Percentiles rank a stretch among this genome's conserved stretches.
Evolutionary conservation across 2,329 filamentous ascomycete species (phyloP).

Genomic region (Ceratocystis cubensis): DNA sequence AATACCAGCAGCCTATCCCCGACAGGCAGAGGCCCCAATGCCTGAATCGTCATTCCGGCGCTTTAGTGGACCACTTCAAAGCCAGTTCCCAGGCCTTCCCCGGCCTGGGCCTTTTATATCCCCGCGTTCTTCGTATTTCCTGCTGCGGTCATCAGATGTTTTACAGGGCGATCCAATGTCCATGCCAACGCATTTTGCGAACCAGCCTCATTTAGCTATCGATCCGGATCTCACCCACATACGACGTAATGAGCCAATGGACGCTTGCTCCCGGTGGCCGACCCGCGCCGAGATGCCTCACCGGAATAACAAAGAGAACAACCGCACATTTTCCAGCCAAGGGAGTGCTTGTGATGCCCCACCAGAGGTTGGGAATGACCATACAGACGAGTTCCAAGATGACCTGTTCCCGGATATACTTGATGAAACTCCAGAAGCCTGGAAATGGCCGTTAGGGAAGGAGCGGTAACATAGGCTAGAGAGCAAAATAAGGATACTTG

Average conservation of each 20-base stretch:
- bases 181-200: neutral
- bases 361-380: neutral
- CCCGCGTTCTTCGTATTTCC: neutral
- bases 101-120: neutral
- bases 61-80: neutral
- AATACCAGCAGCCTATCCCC: neutral
- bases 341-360: neutral
- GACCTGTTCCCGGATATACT: neutral
- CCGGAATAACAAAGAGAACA: neutral
- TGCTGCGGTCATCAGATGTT: neutral
- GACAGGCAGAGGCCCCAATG: neutral
- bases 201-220: neutral
- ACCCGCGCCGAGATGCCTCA: neutral
- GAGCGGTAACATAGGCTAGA: neutral
- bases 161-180: neutral
- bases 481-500: neutral
- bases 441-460: neutral
- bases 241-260: neutral
- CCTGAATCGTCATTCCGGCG: neutral
- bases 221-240: neutral
- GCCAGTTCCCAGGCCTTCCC: neutral
- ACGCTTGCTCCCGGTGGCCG: neutral
- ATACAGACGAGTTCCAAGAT: neutral
- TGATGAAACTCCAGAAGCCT: neutral
- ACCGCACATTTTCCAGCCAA: too few species aligned